Conservation (phyloP, 495 filamentous ascomycete species). For the Trichoderma orchidacearum region DNA sequence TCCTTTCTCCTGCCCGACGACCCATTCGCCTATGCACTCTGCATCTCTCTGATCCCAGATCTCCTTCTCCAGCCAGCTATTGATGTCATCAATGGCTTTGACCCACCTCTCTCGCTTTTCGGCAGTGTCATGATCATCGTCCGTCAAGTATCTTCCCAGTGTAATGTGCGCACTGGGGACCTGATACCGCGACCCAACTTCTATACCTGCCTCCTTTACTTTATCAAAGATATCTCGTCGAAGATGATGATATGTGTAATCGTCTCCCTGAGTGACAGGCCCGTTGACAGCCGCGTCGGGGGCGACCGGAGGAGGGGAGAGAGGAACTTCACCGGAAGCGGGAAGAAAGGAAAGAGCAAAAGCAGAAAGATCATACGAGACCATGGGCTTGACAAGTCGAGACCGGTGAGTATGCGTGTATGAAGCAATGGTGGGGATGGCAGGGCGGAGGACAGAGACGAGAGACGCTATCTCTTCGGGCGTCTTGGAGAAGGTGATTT, state of each 20-base stretch:
- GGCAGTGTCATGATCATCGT: constrained; percentile 27
- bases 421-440: constrained; percentile 39
- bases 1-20: constrained; percentile 64
- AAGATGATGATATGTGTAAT: constrained; percentile 83
- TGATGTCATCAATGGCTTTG: constrained; percentile 57
- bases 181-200: constrained; percentile 60
- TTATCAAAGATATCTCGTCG: constrained; percentile 59
- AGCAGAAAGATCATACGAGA: constrained; percentile 75
- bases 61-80: constrained; percentile 49
- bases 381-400: constrained; percentile 63
- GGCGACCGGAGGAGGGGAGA: constrained; percentile 21
- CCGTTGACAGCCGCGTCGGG: constrained; percentile 8
- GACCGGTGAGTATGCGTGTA: constrained; percentile 49
- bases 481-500: constrained; percentile 61
- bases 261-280: constrained; percentile 26
- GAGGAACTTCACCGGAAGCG: constrained; percentile 40
- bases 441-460: constrained; percentile 35
- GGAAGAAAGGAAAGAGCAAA: constrained; percentile 80
- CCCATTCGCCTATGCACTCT: constrained; percentile 42
- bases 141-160: constrained; percentile 61
- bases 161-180: constrained; percentile 85
- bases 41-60: constrained; percentile 44
- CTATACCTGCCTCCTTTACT: constrained; percentile 41
- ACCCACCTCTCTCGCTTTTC: constrained; percentile 46
- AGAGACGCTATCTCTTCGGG: constrained; percentile 45